A percentile compares a stretch with the other conserved stretches of the same genome.
These are phyloP conservation scores for Trypanosoma cruzi DNA, from an alignment of 208 protist genomes.

Conservation along the genomic window DNA sequence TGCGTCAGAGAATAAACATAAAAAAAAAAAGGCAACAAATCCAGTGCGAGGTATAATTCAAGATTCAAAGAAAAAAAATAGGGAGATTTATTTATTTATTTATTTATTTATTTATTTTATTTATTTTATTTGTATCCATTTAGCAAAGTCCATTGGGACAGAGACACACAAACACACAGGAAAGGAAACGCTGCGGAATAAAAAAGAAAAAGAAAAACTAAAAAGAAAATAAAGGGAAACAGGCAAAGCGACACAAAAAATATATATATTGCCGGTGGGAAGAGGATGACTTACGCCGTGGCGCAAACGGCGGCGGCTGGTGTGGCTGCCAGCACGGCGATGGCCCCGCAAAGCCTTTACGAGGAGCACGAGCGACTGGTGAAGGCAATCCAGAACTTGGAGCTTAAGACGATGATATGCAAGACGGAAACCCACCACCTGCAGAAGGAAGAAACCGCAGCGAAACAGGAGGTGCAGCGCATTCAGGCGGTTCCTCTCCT, in stretches of 20 bases:
- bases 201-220: not conserved
- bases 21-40: not conserved
- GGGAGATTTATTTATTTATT: no score
- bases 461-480: conserved; percentile 96
- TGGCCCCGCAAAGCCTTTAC: conserved; percentile 41
- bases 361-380: conserved; percentile 83
- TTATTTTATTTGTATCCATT: not conserved
- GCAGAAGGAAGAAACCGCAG: conserved; percentile 84
- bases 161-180: not conserved
- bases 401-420: conserved; percentile 92
- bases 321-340: not conserved
- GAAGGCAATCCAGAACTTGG: conserved; percentile 68
- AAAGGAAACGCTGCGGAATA: conserved; percentile 10
- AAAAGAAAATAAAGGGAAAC: not conserved
- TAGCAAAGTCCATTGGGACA: not conserved
- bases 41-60: no score
- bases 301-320: conserved; percentile 9
- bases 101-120: no score
- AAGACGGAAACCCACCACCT: conserved; percentile 90
- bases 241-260: not conserved
- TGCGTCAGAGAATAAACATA: not conserved
- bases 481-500: conserved; percentile 99
- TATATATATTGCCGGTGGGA: not conserved
- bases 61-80: no score
- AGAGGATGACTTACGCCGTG: conserved; percentile 18